These are phyloP conservation scores for Colletotrichum plurivorum DNA, from an alignment of 2,329 filamentous ascomycete species.

Conservation along the genomic window DNA sequence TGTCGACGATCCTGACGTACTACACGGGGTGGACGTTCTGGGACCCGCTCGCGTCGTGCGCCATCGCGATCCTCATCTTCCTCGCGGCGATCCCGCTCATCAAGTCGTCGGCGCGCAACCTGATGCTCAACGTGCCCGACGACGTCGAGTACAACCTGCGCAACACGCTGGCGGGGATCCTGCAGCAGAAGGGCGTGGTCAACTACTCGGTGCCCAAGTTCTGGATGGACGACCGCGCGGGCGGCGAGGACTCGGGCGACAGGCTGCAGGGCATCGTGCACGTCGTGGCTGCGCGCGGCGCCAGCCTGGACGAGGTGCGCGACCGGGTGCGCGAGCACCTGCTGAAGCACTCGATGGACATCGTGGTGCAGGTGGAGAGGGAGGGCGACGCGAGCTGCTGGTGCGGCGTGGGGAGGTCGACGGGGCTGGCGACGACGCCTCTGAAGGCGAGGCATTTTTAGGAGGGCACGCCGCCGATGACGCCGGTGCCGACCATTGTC, in stretches of 20 bases:
- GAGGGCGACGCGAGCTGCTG: constrained; percentile 80
- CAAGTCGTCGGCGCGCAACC: constrained; percentile 82
- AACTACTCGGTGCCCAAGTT: constrained; percentile 91
- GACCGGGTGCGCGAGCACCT: constrained; percentile 83
- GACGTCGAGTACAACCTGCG: constrained; percentile 90
- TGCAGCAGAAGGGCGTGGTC: constrained; percentile 85
- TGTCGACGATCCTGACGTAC: constrained; percentile 89
- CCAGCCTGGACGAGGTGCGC: constrained; percentile 86
- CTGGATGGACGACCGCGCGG: constrained; percentile 81
- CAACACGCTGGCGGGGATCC: constrained; percentile 86
- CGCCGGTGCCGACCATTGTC: constrained; percentile 13
- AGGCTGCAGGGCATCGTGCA: constrained; percentile 88
- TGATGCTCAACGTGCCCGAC: constrained; percentile 88
- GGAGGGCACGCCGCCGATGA: constrained; percentile 20
- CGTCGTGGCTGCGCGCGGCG: constrained; percentile 79
- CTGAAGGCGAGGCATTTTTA: constrained; percentile 53
- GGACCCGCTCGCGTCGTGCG: constrained; percentile 93
- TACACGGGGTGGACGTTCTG: constrained; percentile 93
- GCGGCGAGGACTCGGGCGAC: constrained; percentile 53
- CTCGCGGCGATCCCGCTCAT: constrained; percentile 92
- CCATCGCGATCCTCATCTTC: constrained; percentile 95
- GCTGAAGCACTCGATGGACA: constrained; percentile 79
- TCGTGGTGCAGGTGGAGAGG: constrained; percentile 88
- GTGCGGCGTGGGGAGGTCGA: constrained; percentile 61
- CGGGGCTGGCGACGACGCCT: constrained; percentile 46